Evolutionary conservation across 2,329 filamentous ascomycete genomes (phyloP), one percentile per base, ranked within the genome.

Genomic region (Decorospora gaudefroyi): DNA sequence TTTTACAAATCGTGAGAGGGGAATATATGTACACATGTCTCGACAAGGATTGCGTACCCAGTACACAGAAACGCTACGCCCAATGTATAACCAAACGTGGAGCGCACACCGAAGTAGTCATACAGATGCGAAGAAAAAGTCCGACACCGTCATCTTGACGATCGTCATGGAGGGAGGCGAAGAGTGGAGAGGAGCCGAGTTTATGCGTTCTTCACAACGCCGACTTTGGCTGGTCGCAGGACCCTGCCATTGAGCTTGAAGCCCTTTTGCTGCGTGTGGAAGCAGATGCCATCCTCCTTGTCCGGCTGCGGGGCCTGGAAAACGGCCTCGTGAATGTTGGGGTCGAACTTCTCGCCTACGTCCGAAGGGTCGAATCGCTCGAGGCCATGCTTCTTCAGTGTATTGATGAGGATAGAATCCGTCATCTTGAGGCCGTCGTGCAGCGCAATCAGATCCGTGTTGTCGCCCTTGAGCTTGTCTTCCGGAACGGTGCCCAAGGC

Each of bases 351-450:
- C 70, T 93, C 86, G 61, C 84, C 81, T 55, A 83, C 76, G 23
- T 76, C 76, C 43, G 71, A 73, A 12, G 93, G 92, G 69, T 91
- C 84, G 70, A 96, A 89, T 59, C 91, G 81, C 78, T 95, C 88
- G 51, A 99, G 78, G 42, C 93, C 93, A 73, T 99, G 93, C 79
- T 95, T 96, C 77, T 88, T 85, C 55, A 99, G 79, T 12, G 92
- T 95, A 68, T 79, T 79, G 78, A 96, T 85, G 65, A 99, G 78
- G 64, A 96, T 90, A 48, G 72, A 78, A 75, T 97, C 90, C 19
- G 92, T 97, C 92, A 99, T 96, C 76, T 90, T 90, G 65, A 99
- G 79, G 43, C 93, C 93, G 53, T 90, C 86, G 72, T 95, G 85
- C 51, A 99, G 81, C 62, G 85, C 87, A 49, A 80, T 74, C 23